Evolutionary conservation across 202 grass and related monocot genomes (phyloP), one percentile per base, ranked within the genome.

Genomic region (Tripidium arundinaceum): DNA sequence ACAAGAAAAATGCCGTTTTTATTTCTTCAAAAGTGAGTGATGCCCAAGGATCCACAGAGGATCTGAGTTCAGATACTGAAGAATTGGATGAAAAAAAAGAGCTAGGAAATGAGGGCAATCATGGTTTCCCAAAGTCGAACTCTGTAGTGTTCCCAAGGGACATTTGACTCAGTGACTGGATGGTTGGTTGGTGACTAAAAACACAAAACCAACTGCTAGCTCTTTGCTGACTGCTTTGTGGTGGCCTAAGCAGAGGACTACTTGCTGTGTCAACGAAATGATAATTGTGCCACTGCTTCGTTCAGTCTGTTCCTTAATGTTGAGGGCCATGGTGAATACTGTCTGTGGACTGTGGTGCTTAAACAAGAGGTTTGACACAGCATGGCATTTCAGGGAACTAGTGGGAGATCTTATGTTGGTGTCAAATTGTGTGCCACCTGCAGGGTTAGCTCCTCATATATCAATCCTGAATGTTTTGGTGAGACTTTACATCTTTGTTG

Each of bases 1-100:
- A 98, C 76, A 98, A 98, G 84, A 98, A 84, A 87, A 98, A 91
- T 89, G 84, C 90, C 50, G 67, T 82, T 86, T 46, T 89, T 65
- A 65, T 92, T 75, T 73, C 79, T 70, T 79, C 74, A 26, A 88
- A 84, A 81, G 82, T 72, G 70, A 81, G 36, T 70, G 79, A 86
- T 75, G 7, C 31, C 39, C 68, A 89, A 78, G 86, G n/a, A 50
- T 69, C 80, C 57, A 85, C 75, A 63, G 82, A 89, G 57, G 92
- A 91, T 38, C 16, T 81, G 5, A 66, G 27, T 71, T 90, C 87
- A 60, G 87, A 78, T 76, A 61, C 36, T 74, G 82, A 89, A 85
- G 83, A 86, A 82, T 62, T 42, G 14, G 31, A 52, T 72, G 85
- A 89, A 62, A 75, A 89, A 62, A 75, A 82, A 47, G 83, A 84